Conservation (phyloP, 23 red algal genomes). For the Gracilaria domingensis region DNA sequence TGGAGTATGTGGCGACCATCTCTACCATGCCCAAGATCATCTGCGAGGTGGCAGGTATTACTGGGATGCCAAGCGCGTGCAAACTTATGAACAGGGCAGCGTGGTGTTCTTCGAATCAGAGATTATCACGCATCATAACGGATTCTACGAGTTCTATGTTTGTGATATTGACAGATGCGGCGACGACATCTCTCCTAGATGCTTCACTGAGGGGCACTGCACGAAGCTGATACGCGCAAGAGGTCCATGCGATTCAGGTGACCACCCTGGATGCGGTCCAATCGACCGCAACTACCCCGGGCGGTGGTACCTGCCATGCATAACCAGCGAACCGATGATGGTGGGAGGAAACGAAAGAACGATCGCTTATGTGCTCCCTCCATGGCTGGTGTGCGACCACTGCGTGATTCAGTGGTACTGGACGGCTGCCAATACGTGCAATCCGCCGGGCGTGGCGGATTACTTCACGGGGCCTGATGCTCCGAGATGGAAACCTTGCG, state of each 20-base stretch:
- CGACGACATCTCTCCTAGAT: conserved; percentile 49
- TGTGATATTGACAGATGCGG: conserved; percentile 75
- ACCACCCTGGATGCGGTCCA: conserved; percentile 47
- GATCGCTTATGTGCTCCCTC: conserved; percentile 51
- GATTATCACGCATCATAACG: conserved; percentile 77
- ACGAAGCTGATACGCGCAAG: conserved; percentile 30
- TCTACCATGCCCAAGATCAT: conserved; percentile 59
- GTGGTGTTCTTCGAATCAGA: conserved; percentile 65
- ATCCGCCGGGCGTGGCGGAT: conserved; percentile 49
- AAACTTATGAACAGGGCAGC: conserved; percentile 43
- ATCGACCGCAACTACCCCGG: conserved; percentile 51
- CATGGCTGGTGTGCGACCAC: conserved; percentile 40
- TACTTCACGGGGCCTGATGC: conserved; percentile 62
- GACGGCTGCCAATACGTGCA: conserved; percentile 67
- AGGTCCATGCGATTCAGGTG: conserved; percentile 44
- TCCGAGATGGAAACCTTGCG: conserved; percentile 46
- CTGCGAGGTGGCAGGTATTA: conserved; percentile 52
- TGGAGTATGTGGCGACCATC: conserved; percentile 66
- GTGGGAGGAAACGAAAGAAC: conserved; percentile 33
- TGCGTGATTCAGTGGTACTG: conserved; percentile 79
- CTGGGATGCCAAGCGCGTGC: conserved; percentile 47
- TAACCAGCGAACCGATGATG: neutral
- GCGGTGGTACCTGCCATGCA: conserved; percentile 67
- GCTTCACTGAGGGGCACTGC: conserved; percentile 60
- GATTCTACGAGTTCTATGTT: conserved; percentile 72